Base-by-base conservation (phyloP, 495 filamentous ascomycete species). In the Tetracladium setigerum region DNA sequence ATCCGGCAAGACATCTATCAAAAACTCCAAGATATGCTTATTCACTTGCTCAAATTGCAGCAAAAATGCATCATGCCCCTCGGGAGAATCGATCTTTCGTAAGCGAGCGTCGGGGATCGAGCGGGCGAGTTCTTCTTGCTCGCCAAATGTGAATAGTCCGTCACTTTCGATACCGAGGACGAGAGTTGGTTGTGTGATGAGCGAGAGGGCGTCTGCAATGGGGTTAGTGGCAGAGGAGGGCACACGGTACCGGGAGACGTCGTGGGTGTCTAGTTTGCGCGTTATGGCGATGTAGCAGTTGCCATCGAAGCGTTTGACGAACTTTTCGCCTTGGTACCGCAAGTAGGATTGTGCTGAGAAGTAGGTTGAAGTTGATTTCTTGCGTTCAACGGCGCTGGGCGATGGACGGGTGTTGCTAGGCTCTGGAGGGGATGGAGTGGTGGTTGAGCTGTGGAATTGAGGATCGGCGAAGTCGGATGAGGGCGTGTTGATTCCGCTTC, bases 221-320 rank as follows among this genome's bases (percentile, higher is more conserved):
- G 77, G 78, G 7, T 43, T 52, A 11, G 49, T 33, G 0, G 61
- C 55, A 13, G 33, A 18, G 8, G 52, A 32, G 14, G 51, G 32
- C 13, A 53, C 44, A 13, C 54, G 56, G 32, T 60, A 60, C 17
- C 89, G 77, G 16, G 87, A 89, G 22, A 98, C 78, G 60, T 98
- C 92, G 62, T 98, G 92, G 2, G 92, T 98, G 59, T 98, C 92
- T n/a, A 98, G 81, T 65, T 98, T 98, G 49, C 92, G 86, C 5
- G 92, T 97, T 63, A 97, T 95, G 50, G 92, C 89, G 47, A 98
- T 97, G 67, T 98, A 98, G 69, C 92, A 97, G 61, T 98, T 98
- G 53, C 87, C 84, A 65, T 98, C 92, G 61, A 96, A 98, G 6
- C 92, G 83, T 59, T 87, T 89, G 52, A 96, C 91, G 61, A 98